Evolutionary conservation across 495 filamentous ascomycete species (phyloP).

Genomic region (Penicillium lagena): DNA sequence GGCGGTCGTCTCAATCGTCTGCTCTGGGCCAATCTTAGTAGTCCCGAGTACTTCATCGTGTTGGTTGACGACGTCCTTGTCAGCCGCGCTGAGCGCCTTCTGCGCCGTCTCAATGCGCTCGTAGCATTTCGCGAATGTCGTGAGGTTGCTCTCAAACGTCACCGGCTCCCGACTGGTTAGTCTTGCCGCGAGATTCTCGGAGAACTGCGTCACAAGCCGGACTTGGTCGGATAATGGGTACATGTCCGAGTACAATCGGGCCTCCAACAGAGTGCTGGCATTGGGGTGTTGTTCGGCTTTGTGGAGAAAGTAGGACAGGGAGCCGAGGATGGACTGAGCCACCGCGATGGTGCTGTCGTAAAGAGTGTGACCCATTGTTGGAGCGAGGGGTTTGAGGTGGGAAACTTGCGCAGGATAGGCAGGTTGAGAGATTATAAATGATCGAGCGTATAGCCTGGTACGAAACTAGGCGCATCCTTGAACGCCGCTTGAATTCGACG

Average conservation of each 20-base stretch:
- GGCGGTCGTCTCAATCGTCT: slow-evolving; percentile 7
- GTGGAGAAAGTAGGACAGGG: slow-evolving; percentile 24
- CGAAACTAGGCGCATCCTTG: no score
- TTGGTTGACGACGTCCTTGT: slow-evolving; percentile 28
- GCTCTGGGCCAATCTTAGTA: slow-evolving; percentile 6
- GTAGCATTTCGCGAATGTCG: slow-evolving; percentile 31
- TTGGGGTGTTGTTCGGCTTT: slow-evolving; percentile 16
- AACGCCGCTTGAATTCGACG: not conserved
- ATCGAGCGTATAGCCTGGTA: no score
- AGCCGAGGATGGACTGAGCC: slow-evolving; percentile 15
- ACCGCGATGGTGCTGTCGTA: slow-evolving; percentile 29
- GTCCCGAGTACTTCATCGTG: slow-evolving; percentile 6
- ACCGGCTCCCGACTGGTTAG: slow-evolving; percentile 24
- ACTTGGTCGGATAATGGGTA: slow-evolving; percentile 40
- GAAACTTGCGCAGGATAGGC: no score
- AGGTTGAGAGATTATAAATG: no score
- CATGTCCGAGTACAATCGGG: slow-evolving; percentile 41
- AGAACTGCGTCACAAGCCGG: slow-evolving; percentile 26
- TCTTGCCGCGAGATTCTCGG: slow-evolving; percentile 24
- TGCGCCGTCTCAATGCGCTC: slow-evolving; percentile 35
- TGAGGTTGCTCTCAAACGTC: slow-evolving; percentile 24
- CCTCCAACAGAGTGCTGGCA: slow-evolving; percentile 12
- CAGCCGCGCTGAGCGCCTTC: slow-evolving; percentile 28
- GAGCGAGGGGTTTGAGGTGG: not conserved
- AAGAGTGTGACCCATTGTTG: slow-evolving; percentile 17